phyloP scores from a whole-genome alignment of 1,139 yeast genomes.

The Suhomyces terraborum region DNA sequence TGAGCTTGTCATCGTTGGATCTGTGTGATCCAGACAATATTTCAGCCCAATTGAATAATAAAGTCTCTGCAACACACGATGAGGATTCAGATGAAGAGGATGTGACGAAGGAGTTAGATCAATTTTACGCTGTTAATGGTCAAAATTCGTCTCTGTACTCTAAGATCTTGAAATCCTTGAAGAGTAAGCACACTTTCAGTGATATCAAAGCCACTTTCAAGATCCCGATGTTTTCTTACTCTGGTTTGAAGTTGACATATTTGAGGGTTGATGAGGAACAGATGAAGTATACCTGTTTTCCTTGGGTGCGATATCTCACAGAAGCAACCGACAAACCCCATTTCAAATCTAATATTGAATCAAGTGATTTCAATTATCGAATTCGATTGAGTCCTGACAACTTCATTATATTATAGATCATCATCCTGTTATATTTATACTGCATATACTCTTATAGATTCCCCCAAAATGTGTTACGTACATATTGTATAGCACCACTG shows the following conservation, averaged over 20 bases:
- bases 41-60: slow-evolving; percentile 12
- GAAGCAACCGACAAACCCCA: slow-evolving; percentile 21
- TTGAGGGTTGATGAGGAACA: slow-evolving; percentile 45
- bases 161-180: slow-evolving; percentile 19
- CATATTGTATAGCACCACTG: no score
- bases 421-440: not conserved
- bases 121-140: slow-evolving; percentile 47
- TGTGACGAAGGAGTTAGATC: slow-evolving; percentile 38
- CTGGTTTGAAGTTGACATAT: slow-evolving; percentile 44
- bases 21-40: slow-evolving; percentile 7
- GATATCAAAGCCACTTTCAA: slow-evolving; percentile 36
- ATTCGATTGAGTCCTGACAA: slow-evolving; percentile 31
- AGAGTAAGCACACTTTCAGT: slow-evolving; percentile 23
- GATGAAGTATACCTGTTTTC: slow-evolving; percentile 48
- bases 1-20: slow-evolving; percentile 23
- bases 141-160: slow-evolving; percentile 32
- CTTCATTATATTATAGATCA: slow-evolving; percentile 7
- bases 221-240: slow-evolving; percentile 47
- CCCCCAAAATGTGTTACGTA: no score
- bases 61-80: not conserved
- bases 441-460: no score
- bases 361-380: slow-evolving; percentile 26
- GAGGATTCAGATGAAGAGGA: slow-evolving; percentile 19
- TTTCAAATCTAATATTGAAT: not conserved
- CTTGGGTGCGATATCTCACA: slow-evolving; percentile 50